Percentiles rank a stretch among this genome's conserved stretches.
Conservation (phyloP, 768 basidiomycete genomes). For the Glaciozyma antarctica region DNA sequence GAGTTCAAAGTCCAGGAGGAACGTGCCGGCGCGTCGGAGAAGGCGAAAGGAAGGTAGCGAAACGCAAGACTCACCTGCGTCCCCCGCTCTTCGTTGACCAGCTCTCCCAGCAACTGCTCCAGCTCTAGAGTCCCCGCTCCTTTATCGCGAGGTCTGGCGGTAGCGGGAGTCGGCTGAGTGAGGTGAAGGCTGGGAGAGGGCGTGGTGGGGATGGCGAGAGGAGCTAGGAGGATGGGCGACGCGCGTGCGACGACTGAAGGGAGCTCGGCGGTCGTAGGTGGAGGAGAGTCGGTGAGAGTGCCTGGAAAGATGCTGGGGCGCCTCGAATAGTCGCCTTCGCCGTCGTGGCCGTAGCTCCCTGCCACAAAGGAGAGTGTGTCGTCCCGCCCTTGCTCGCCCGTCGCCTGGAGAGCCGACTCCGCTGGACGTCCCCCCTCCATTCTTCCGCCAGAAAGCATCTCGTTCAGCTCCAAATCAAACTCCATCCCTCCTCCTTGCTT, state of each 20-base stretch:
- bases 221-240: background rate
- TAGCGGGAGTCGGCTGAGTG: background rate
- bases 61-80: background rate
- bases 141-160: background rate
- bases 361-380: background rate
- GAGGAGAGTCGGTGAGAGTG: background rate
- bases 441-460: too few relatives aligned
- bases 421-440: too few relatives aligned
- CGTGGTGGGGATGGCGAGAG: background rate
- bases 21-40: too few relatives aligned
- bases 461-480: too few relatives aligned
- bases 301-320: background rate
- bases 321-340: background rate
- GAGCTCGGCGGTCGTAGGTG: background rate
- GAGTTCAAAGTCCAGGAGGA: too few relatives aligned
- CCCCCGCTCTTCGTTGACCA: background rate
- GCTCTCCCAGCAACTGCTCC: background rate
- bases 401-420: too few relatives aligned
- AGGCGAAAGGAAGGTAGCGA: background rate
- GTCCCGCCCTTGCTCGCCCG: too few relatives aligned
- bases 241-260: background rate
- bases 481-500: too few relatives aligned
- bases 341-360: background rate
- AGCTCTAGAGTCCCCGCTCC: background rate
- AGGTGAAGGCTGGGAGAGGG: background rate